Evolutionary conservation across 2,329 filamentous ascomycete genomes (phyloP), one percentile per base, ranked within the genome.

Genomic region (Fusarium udum): DNA sequence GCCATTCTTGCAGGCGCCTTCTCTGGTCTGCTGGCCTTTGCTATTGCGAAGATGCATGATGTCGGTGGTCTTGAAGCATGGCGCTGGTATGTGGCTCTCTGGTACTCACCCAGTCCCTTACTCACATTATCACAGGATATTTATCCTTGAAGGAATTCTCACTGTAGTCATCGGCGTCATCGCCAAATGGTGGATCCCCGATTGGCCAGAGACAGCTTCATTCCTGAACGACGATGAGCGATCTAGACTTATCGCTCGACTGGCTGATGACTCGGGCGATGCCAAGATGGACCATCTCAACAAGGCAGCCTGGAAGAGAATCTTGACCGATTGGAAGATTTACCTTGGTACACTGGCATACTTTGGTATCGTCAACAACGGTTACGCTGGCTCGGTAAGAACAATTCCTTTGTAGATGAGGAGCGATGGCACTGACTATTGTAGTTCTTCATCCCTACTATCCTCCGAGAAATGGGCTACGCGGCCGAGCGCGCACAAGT

Each of bases 191-290:
- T 85, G 91, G 72, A 89, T 97, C 1, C 87, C 93, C 72, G 93
- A 97, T 78, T 97, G 94, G 76, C 95, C 95, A 0, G 93, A 94
- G 73, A 90, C 92, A 3, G 45, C 45, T 11, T 28, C 26, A 20
- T 97, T 97, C 78, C 85, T 97, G n/a, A 90, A 89, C 0, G 87
- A 90, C 7, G 87, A 90, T 36, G 93, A 97, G 75, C 88, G 92
- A 9, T 87, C 86, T 1, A 90, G 94, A 52, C 92, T 96, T 0
- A 83, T 94, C 5, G 87, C 88, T 15, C 88, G 94, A 0, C 84
- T 97, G 16, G 91, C 53, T 8, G 53, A 48, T 6, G 62, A 65
- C 2, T 42, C 55, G 0, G 52, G 57, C 0, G 68, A 57, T 5
- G 69, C 67, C 0, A 65, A n/a, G 34, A 72, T 72, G 69, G 37